These are phyloP conservation scores for Puccinellia tenuiflora DNA, from an alignment of 176 grass and related monocot genomes.

Conservation along the genomic window DNA sequence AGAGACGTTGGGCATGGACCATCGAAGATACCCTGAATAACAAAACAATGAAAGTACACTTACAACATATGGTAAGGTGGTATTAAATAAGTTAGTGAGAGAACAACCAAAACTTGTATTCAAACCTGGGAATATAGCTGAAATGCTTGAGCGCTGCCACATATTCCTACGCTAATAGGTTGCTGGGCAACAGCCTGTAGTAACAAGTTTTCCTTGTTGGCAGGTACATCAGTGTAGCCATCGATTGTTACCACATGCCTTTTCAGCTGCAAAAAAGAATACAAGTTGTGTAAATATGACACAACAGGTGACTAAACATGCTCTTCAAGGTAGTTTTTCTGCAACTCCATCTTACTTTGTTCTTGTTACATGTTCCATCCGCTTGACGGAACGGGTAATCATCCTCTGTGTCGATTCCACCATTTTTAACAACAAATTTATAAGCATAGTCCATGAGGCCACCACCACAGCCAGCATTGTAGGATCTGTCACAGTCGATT, in stretches of 20 bases:
- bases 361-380: conserved; percentile 65
- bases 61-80: neutral
- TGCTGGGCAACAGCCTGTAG: conserved; percentile 85
- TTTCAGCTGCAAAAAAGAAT: conserved; percentile 56
- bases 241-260: conserved; percentile 75
- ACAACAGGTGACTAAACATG: neutral
- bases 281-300: conserved; percentile 14
- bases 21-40: conserved; percentile 83
- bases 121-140: conserved; percentile 78
- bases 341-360: conserved; percentile 51
- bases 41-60: neutral
- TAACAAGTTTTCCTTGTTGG: conserved; percentile 63
- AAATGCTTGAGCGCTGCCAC: conserved; percentile 83
- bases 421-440: conserved; percentile 80
- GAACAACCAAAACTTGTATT: neutral
- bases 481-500: conserved; percentile 76
- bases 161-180: conserved; percentile 96
- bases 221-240: conserved; percentile 70
- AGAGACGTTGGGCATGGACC: conserved; percentile 88
- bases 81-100: neutral
- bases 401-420: conserved; percentile 81
- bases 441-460: conserved; percentile 92
- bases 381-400: conserved; percentile 71
- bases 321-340: neutral
- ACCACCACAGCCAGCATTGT: conserved; percentile 74